Conservation (phyloP, 1,139 yeast genomes). For the Kodamaea fungicola region DNA sequence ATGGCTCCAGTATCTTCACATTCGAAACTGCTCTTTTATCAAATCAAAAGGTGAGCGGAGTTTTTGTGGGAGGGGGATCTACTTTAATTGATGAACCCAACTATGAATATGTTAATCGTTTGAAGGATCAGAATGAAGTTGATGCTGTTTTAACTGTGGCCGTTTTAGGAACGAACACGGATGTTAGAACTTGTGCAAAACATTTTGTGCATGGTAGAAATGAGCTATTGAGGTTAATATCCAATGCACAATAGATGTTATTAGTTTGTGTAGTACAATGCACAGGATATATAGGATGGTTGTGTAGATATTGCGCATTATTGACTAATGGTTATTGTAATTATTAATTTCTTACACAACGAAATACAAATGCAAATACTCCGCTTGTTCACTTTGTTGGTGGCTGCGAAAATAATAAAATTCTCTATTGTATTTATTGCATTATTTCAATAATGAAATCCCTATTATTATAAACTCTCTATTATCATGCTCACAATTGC, state of each 20-base stretch:
- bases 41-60: slow-evolving; percentile 23
- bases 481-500: slow-evolving; percentile 19
- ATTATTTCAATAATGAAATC: slow-evolving; percentile 1
- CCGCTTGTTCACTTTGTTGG: too few species aligned
- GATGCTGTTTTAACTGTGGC: slow-evolving; percentile 60
- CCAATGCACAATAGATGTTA: slow-evolving; percentile 10
- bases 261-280: too few species aligned
- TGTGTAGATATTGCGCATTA: too few species aligned
- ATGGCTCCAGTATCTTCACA: background rate
- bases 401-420: too few species aligned
- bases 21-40: background rate
- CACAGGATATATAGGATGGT: too few species aligned
- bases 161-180: slow-evolving; percentile 33
- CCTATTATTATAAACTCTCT: too few species aligned
- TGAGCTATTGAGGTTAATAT: slow-evolving; percentile 58
- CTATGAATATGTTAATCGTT: slow-evolving; percentile 56
- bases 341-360: too few species aligned
- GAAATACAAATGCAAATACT: too few species aligned
- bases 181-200: slow-evolving; percentile 58
- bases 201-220: slow-evolving; percentile 75
- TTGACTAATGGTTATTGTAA: too few species aligned
- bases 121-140: slow-evolving; percentile 31
- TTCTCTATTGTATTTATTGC: too few species aligned
- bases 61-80: slow-evolving; percentile 66
- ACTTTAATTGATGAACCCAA: slow-evolving; percentile 69